A percentile compares a stretch with the other conserved stretches of the same genome.
These are phyloP conservation scores for Monosporozyma aquatica DNA, from an alignment of 805 yeast species.

Conservation along the genomic window DNA sequence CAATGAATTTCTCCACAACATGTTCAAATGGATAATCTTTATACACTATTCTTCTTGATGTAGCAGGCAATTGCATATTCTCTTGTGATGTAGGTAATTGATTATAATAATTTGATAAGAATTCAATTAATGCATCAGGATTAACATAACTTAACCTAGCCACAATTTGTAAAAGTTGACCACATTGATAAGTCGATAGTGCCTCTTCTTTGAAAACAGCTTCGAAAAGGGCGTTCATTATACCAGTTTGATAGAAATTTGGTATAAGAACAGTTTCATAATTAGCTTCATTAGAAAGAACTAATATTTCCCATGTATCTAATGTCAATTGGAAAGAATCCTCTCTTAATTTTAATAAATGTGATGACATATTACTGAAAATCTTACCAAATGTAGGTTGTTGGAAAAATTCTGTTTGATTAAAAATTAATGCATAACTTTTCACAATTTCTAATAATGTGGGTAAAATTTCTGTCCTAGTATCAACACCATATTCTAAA, in stretches of 20 bases:
- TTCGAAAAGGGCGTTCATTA: conserved; percentile 20
- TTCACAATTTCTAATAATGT: conserved; percentile 51
- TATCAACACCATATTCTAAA: conserved; percentile 49
- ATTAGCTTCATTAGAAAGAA: conserved; percentile 20
- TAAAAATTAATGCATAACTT: conserved; percentile 48
- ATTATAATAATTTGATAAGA: conserved; percentile 21
- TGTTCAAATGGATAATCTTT: conserved; percentile 23
- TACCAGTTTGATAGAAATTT: conserved; percentile 23
- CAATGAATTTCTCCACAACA: conserved; percentile 24
- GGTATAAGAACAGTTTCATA: conserved; percentile 17
- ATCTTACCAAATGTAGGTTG: conserved; percentile 20
- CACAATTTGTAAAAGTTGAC: conserved; percentile 30
- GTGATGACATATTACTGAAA: conserved; percentile 43
- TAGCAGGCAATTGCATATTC: conserved; percentile 15
- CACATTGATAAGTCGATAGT: conserved; percentile 25
- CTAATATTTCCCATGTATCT: conserved; percentile 28
- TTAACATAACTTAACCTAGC: conserved; percentile 32
- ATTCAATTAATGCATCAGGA: conserved; percentile 28
- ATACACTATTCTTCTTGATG: conserved; percentile 17
- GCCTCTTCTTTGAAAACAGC: conserved; percentile 26
- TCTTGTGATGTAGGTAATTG: conserved; percentile 16
- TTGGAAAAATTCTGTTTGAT: conserved; percentile 31
- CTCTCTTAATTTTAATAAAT: conserved; percentile 56
- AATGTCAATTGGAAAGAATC: conserved; percentile 50
- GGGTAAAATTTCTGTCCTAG: conserved; percentile 68